Evolutionary conservation across 1,284 basidiomycete genomes (phyloP).

Genomic region (Leccinum fallax): DNA sequence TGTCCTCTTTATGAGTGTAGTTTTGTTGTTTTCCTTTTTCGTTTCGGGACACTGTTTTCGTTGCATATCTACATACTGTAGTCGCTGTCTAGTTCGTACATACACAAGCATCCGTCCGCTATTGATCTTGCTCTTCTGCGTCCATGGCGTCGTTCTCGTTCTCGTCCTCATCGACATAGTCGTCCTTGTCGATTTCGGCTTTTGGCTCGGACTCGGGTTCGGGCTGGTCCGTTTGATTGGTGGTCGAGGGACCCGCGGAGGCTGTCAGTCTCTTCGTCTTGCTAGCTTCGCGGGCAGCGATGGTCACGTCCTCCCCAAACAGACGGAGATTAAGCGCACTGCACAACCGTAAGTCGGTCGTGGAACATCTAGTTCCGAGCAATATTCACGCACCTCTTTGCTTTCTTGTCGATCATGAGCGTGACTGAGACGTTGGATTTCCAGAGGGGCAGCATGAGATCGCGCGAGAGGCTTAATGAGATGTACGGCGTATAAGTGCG

Average conservation of each 20-base stretch:
- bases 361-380: background rate
- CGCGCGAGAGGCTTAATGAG: constrained; percentile 61
- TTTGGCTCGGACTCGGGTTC: constrained; percentile 5
- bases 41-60: background rate
- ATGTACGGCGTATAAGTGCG: constrained; percentile 6
- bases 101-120: constrained; percentile 10
- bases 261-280: constrained; percentile 28
- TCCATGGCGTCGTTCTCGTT: constrained; percentile 13
- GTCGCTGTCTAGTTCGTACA: constrained; percentile 20
- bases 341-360: background rate
- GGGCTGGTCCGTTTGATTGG: background rate
- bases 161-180: constrained; percentile 8
- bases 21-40: constrained; percentile 1
- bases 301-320: constrained; percentile 76
- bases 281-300: constrained; percentile 46
- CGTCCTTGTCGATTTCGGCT: constrained; percentile 6
- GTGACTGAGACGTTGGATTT: constrained; percentile 84
- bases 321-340: constrained; percentile 79
- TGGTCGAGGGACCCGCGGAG: background rate
- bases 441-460: constrained; percentile 87
- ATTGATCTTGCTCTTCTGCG: constrained; percentile 11
- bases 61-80: constrained; percentile 5
- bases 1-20: constrained; percentile 46
- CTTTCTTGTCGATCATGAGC: constrained; percentile 93
- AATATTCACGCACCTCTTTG: constrained; percentile 69